phyloP scores from a whole-genome alignment of 768 basidiomycete genomes.

The Lactarius psammicola region DNA sequence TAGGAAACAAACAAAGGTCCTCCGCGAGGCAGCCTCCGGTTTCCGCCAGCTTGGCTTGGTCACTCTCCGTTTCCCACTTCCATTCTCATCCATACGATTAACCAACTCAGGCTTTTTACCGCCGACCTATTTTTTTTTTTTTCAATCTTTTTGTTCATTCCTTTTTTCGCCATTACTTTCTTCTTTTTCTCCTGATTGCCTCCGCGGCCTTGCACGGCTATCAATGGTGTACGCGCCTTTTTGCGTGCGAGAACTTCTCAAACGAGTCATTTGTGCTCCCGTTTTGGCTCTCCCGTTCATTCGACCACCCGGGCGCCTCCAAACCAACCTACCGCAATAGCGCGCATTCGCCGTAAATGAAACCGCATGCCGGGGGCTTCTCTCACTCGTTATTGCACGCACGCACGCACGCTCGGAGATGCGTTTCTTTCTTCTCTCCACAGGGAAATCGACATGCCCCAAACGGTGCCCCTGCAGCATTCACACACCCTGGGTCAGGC shows the following conservation, averaged over 20 bases:
- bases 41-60: neutral
- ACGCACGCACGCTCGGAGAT: neutral
- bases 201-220: neutral
- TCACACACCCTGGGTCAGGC: neutral
- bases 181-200: neutral
- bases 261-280: neutral
- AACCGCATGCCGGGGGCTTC: neutral
- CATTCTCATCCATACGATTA: conserved; percentile 1
- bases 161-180: neutral
- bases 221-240: neutral
- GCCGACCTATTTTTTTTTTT: no score
- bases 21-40: neutral
- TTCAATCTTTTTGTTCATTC: neutral
- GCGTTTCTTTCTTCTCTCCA: neutral
- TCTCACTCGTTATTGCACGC: neutral
- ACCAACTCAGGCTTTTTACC: neutral
- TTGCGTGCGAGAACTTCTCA: neutral
- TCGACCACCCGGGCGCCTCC: neutral
- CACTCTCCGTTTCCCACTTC: neutral
- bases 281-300: neutral
- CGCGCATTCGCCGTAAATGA: neutral
- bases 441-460: neutral
- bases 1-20: neutral
- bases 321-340: neutral
- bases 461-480: neutral